Evolutionary conservation across 2,329 filamentous ascomycete genomes (phyloP), one percentile per base, ranked within the genome.

Genomic region (Xylariomycetidae sp.): DNA sequence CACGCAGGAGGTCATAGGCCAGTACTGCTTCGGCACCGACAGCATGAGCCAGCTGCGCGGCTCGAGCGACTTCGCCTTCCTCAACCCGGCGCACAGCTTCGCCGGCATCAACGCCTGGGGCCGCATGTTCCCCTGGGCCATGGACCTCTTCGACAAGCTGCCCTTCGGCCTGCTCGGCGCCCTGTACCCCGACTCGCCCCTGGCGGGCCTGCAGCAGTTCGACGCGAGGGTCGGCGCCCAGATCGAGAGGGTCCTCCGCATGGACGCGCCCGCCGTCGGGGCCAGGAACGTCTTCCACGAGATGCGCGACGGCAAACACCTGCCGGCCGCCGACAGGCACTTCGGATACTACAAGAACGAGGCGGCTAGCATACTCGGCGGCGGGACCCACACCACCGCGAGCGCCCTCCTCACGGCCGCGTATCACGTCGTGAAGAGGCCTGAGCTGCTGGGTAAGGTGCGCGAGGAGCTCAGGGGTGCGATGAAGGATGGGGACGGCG

Each of bases 231-330:
- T 31, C 13, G n/a, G 10, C 15, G 15, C 15, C 10, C 33, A 35
- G 7, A 30, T 35, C 16, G 11, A 4, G 7, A 15, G 27, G 9
- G 30, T 37, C 5, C 25, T 37, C n/a, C n/a, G 25, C 12, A 17
- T 23, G 15, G 34, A 37, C 25, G 17, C 27, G 17, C 34, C 30
- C 9, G 29, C 22, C 7, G 3, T 33, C 10, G 34, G 34, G 13
- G 29, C 16, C 15, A 37, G 33, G 30, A 37, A 37, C n/a, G 34
- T 37, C 15, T 37, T 37, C 25, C 34, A 37, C 9, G 34, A 37
- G 34, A 37, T 37, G 34, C 30, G 30, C 14, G 34, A 37, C 19
- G 26, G 25, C 25, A 37, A 33, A 17, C 34, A 37, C 16, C 11
- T 37, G 14, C 30, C 30, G n/a, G 13, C 23, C 12, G 26, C 22